phyloP scores from a whole-genome alignment of 805 yeast species.

The Yamadazyma sp. region DNA sequence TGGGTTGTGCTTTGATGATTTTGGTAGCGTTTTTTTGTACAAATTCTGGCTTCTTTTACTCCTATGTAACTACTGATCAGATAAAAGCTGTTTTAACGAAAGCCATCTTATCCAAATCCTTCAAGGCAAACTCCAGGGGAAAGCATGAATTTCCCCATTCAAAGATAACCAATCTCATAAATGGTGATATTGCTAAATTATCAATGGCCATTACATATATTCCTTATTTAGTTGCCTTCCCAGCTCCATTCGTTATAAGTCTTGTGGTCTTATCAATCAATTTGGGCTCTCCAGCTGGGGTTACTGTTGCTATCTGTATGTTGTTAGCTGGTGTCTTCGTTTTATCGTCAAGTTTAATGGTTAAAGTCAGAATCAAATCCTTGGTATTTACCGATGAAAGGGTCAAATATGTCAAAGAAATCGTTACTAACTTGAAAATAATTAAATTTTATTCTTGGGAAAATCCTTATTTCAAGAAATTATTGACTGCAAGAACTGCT shows the following conservation, averaged over 20 bases:
- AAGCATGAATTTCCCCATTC: constrained; percentile 61
- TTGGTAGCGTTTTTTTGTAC: constrained; percentile 23
- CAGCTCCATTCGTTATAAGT: constrained; percentile 58
- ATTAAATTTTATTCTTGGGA: constrained; percentile 94
- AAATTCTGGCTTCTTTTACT: constrained; percentile 30
- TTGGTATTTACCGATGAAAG: constrained; percentile 69
- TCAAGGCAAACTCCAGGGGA: constrained; percentile 54
- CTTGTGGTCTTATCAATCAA: constrained; percentile 61
- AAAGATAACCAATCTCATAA: constrained; percentile 67
- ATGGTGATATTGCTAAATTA: constrained; percentile 75
- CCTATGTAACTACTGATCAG: constrained; percentile 18
- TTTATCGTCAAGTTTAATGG: constrained; percentile 36
- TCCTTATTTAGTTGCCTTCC: constrained; percentile 59
- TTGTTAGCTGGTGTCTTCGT: constrained; percentile 48
- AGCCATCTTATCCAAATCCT: constrained; percentile 64
- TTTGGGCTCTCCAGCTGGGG: constrained; percentile 67
- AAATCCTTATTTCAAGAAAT: constrained; percentile 58
- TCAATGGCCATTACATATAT: constrained; percentile 67
- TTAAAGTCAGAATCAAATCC: constrained; percentile 48
- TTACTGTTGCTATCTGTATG: constrained; percentile 58
- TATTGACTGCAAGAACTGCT: constrained; percentile 50
- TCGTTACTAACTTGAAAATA: constrained; percentile 69
- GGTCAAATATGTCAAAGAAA: constrained; percentile 72
- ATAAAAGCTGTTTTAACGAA: constrained; percentile 64
- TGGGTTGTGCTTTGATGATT: constrained; percentile 38